A percentile compares a stretch with the other conserved stretches of the same genome.
These are phyloP conservation scores for Draba incana DNA, from an alignment of 345 rosid species.

Conservation along the genomic window DNA sequence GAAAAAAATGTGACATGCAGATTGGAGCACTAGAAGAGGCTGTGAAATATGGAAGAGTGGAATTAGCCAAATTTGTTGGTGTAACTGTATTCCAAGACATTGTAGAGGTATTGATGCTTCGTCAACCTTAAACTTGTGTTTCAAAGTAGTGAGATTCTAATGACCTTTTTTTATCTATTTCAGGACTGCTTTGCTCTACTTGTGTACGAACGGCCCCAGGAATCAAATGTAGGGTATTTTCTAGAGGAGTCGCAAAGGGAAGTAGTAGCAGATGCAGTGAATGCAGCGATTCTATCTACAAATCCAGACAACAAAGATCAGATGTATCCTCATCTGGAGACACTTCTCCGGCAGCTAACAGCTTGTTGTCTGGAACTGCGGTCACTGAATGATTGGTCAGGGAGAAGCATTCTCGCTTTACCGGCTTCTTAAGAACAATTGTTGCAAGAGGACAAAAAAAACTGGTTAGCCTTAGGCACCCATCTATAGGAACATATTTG, in stretches of 20 bases:
- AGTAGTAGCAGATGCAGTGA: slow-evolving; percentile 80
- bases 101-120: slow-evolving; percentile 60
- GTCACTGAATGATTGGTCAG: slow-evolving; percentile 60
- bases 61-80: slow-evolving; percentile 65
- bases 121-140: not conserved
- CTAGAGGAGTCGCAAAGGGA: slow-evolving; percentile 75
- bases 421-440: slow-evolving; percentile 45
- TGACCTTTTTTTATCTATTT: not conserved
- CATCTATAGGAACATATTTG: no score
- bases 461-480: not conserved
- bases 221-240: slow-evolving; percentile 71
- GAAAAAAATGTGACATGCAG: slow-evolving; percentile 36
- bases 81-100: slow-evolving; percentile 54
- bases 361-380: slow-evolving; percentile 72
- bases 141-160: not conserved
- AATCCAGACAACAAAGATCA: slow-evolving; percentile 56
- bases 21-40: slow-evolving; percentile 80
- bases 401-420: slow-evolving; percentile 76
- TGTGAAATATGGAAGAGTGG: slow-evolving; percentile 73
- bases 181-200: slow-evolving; percentile 87
- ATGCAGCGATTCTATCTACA: slow-evolving; percentile 69
- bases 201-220: slow-evolving; percentile 71
- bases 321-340: slow-evolving; percentile 62
- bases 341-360: slow-evolving; percentile 72
- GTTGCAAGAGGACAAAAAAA: slow-evolving; percentile 38